Evolutionary conservation across 2,329 filamentous ascomycete genomes (phyloP), one percentile per base, ranked within the genome.

Genomic region (Rutstroemia sp.): DNA sequence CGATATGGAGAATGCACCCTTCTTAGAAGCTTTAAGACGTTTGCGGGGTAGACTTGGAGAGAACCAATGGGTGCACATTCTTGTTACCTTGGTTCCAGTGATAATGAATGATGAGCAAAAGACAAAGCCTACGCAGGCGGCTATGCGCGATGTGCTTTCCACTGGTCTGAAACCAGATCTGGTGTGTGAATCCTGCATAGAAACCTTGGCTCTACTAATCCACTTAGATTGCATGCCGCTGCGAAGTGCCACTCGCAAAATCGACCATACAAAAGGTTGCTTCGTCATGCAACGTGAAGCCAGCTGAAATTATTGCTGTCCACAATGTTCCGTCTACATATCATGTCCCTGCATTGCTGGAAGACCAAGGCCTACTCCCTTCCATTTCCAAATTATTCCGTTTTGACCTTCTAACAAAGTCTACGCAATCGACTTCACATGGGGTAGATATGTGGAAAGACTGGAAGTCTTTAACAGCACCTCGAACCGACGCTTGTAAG

Each of bases 111-210:
- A 82, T 30, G 86, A 97, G 76, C 85, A 95, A 72, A 97, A 97
- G 81, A 97, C 92, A 10, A 97, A 97, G 75, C 94, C 94, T 0
- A 99, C 92, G 0, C 94, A 99, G 72, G 83, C 89, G 66, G 90
- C 92, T 25, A 90, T 97, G 66, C 86, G 86, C 68, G 83, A 88
- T 66, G n/a, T 45, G 18, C 41, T 16, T 18, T 18, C 16, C 18
- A 19, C 19, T n/a, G 18, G 41, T 18, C 18, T 45, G 18, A 45
- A 45, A 10, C 41, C 41, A 19, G n/a, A 45, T 45, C 18, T 45
- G 41, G 41, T 45, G 19, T 6, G 41, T 18, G 16, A 45, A 10
- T 19, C 18, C 10, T 18, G 19, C n/a, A 6, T 4, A 10, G 9
- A 18, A 5, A 23, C 19, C 19, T 45, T 4, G 16, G 16, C 41